A percentile compares a stretch with the other conserved stretches of the same genome.
Conservation (phyloP, 1,139 yeast species). For the Protomyces inouyei region DNA sequence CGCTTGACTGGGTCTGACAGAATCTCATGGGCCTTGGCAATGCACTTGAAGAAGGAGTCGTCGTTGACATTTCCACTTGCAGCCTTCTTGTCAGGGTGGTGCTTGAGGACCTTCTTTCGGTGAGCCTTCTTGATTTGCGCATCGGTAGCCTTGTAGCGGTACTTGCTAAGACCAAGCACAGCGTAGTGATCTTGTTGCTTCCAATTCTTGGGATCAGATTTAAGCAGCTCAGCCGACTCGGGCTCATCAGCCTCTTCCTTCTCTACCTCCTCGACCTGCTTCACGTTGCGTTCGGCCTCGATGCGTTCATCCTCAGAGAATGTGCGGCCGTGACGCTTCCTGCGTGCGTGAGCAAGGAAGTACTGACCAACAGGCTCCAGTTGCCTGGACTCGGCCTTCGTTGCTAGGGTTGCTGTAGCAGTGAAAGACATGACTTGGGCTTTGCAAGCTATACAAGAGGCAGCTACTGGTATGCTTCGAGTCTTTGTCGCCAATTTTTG, state of each 20-base stretch:
- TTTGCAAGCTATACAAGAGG: background rate
- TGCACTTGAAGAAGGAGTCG: constrained; percentile 96
- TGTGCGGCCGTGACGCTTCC: constrained; percentile 93
- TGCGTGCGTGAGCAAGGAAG: constrained; percentile 93
- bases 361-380: constrained; percentile 95
- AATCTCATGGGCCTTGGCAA: constrained; percentile 92
- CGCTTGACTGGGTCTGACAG: constrained; percentile 81
- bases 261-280: constrained; percentile 67
- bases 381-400: constrained; percentile 34
- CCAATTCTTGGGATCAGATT: constrained; percentile 97
- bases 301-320: constrained; percentile 96
- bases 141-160: constrained; percentile 85
- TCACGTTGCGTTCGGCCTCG: constrained; percentile 87
- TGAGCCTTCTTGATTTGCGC: constrained; percentile 92
- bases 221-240: constrained; percentile 64
- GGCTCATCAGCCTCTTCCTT: constrained; percentile 74
- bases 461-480: background rate
- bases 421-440: background rate
- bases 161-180: constrained; percentile 86
- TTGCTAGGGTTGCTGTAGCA: constrained; percentile 16
- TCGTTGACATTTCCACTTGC: constrained; percentile 83
- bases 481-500: background rate
- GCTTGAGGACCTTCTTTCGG: constrained; percentile 90
- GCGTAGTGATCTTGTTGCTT: constrained; percentile 87
- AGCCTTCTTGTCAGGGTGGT: constrained; percentile 97